A percentile compares a stretch with the other conserved stretches of the same genome.
These are phyloP conservation scores for Volvox reticuliferus DNA, from an alignment of 139 green algal species.

Conservation along the genomic window DNA sequence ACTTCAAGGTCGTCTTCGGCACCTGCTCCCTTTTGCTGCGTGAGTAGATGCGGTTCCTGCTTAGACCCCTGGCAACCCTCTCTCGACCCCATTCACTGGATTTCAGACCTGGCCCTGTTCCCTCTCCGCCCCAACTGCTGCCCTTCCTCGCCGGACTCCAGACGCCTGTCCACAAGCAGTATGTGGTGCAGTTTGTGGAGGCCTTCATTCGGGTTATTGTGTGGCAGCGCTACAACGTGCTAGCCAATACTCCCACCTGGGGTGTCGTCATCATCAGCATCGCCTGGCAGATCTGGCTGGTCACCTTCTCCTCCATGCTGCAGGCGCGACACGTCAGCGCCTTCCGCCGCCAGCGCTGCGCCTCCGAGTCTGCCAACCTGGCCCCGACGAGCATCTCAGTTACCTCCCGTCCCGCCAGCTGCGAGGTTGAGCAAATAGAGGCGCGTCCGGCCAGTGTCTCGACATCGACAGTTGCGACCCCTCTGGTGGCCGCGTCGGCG, in stretches of 20 bases:
- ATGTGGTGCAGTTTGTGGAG: not conserved
- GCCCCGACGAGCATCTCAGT: too few relatives aligned
- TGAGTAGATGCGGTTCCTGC: too few relatives aligned
- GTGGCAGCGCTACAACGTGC: slow-evolving; percentile 33
- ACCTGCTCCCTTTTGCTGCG: too few relatives aligned
- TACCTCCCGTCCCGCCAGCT: not conserved
- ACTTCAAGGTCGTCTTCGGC: too few relatives aligned
- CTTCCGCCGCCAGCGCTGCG: not conserved
- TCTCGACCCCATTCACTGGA: too few relatives aligned
- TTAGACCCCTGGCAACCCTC: too few relatives aligned
- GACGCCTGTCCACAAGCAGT: slow-evolving; percentile 19
- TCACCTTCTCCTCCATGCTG: slow-evolving; percentile 18
- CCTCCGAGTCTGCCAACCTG: not conserved
- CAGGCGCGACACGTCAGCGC: slow-evolving; percentile 14
- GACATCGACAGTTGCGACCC: not conserved
- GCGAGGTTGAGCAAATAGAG: not conserved
- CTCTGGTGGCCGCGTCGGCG: not conserved
- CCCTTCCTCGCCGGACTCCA: not conserved
- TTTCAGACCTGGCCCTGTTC: too few relatives aligned
- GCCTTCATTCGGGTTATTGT: slow-evolving; percentile 2
- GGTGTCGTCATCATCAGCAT: slow-evolving; percentile 15
- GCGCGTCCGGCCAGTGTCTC: not conserved
- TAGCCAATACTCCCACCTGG: not conserved
- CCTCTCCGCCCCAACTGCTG: too few relatives aligned
- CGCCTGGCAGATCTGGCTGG: slow-evolving; percentile 19